Evolutionary conservation across 768 basidiomycete species (phyloP), one percentile per base, ranked within the genome.

Genomic region (Rhodosporidiobolus sp.): DNA sequence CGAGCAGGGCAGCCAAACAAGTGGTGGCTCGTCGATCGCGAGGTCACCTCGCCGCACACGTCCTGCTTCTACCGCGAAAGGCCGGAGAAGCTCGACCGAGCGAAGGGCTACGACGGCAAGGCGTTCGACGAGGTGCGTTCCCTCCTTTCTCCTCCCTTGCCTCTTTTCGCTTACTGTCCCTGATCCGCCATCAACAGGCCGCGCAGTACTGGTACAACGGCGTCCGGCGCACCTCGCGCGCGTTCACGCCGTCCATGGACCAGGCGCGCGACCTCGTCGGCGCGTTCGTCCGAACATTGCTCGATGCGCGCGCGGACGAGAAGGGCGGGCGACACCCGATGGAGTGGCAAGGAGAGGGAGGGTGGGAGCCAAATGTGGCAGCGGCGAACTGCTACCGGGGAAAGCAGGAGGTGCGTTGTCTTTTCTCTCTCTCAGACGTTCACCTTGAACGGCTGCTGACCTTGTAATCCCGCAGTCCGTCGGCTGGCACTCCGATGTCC

Each of bases 341-440:
- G 30, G 78, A 79, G 45, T 79, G 66, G 65, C 46, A 60, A 19
- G 52, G 65, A 2, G 54, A 54, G 14, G 76, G 77, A 4, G 45
- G 35, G 32, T 79, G 78, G 78, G 28, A 53, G 26, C 69, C 77
- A 10, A 79, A 79, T 46, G 78, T 78, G 6, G 75, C 77, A 0
- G 78, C 77, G 20, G 72, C 77, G 3, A 79, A 79, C 50, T 76
- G 71, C 52, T 79, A 79, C 67, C 48, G 58, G 32, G 77, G 78
- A 0, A 38, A 60, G 3, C 59, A 68, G 17, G 73, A 74, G 65
- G 75, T 76, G 35, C 34, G 70, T 53, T 19, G 17, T 22, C 17
- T 14, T 26, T 32, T 16, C 45, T 4, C 46, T 61, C 26, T 35
- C 16, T 19, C 30, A 26, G 26, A 14, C 48, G 6, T 28, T 60